phyloP scores from a whole-genome alignment of 2,329 filamentous ascomycete species.

The Tolypocladium tropicale region DNA sequence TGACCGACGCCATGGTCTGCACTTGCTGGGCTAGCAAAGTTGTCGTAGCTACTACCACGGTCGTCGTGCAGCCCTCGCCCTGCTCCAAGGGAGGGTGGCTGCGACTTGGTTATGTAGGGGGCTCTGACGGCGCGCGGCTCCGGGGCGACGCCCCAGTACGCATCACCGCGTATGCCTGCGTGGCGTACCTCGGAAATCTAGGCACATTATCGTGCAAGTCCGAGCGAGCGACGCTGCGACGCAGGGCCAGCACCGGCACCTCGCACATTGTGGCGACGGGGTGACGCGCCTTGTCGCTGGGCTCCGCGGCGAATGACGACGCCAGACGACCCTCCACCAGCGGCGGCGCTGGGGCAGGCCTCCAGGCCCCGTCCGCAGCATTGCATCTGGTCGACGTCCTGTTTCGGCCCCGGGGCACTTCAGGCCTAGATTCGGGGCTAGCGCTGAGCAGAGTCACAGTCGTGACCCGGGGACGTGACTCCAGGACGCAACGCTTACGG shows the following conservation, averaged over 20 bases:
- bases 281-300: too few relatives aligned
- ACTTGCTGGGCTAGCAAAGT: not conserved
- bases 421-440: not conserved
- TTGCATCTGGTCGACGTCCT: not conserved
- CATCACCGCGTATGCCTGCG: not conserved
- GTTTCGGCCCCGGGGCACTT: not conserved
- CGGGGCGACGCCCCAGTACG: not conserved
- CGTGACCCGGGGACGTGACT: not conserved
- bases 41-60: not conserved
- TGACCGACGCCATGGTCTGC: conserved; percentile 2
- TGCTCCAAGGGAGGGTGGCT: not conserved
- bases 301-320: not conserved
- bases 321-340: not conserved
- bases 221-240: not conserved
- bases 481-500: not conserved
- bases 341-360: not conserved
- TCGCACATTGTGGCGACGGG: not conserved
- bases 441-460: not conserved
- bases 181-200: not conserved
- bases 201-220: not conserved
- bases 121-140: not conserved
- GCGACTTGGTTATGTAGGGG: not conserved
- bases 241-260: not conserved
- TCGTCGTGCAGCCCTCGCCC: not conserved
- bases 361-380: not conserved